Percentiles rank a stretch among this genome's conserved stretches.
These are phyloP conservation scores for Encephalitozoon intestinalis DNA, from an alignment of 371 early-diverging fungal species.

Conservation along the genomic window DNA sequence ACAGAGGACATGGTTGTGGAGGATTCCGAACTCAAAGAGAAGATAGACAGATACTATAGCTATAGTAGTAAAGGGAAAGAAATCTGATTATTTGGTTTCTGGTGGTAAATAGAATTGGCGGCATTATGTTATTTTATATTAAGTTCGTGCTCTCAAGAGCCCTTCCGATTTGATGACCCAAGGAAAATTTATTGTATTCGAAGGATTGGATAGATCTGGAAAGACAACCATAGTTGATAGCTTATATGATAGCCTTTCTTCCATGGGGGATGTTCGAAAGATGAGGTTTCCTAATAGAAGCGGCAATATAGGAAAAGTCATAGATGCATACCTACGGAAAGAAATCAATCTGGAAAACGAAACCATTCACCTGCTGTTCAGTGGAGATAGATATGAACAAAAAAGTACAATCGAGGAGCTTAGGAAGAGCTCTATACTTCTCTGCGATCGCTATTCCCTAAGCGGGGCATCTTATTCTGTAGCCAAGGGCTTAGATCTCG, in stretches of 20 bases:
- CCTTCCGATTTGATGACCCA: slow-evolving; percentile 18
- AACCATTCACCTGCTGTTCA: slow-evolving; percentile 82
- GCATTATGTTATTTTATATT: background rate
- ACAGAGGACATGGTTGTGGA: slow-evolving; percentile 69
- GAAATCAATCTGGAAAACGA: slow-evolving; percentile 68
- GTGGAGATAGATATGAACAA: slow-evolving; percentile 79
- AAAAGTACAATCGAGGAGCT: slow-evolving; percentile 22
- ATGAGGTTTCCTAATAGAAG: slow-evolving; percentile 68
- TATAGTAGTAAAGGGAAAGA: background rate
- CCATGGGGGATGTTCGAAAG: background rate
- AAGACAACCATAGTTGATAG: slow-evolving; percentile 77
- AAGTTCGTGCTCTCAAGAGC: background rate
- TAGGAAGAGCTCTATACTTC: slow-evolving; percentile 60
- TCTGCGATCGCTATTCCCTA: slow-evolving; percentile 91
- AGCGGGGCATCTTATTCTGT: slow-evolving; percentile 82
- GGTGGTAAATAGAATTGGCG: background rate
- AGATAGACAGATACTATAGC: slow-evolving; percentile 37
- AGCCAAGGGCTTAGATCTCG: slow-evolving; percentile 67
- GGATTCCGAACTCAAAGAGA: slow-evolving; percentile 60
- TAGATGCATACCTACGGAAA: slow-evolving; percentile 73
- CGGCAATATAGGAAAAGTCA: slow-evolving; percentile 76
- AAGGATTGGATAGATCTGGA: slow-evolving; percentile 88
- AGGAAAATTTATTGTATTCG: slow-evolving; percentile 62
- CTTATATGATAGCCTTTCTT: slow-evolving; percentile 65
- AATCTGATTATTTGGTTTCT: background rate